Conservation (phyloP, 305 asterid species). For the Petunia hybrid region DNA sequence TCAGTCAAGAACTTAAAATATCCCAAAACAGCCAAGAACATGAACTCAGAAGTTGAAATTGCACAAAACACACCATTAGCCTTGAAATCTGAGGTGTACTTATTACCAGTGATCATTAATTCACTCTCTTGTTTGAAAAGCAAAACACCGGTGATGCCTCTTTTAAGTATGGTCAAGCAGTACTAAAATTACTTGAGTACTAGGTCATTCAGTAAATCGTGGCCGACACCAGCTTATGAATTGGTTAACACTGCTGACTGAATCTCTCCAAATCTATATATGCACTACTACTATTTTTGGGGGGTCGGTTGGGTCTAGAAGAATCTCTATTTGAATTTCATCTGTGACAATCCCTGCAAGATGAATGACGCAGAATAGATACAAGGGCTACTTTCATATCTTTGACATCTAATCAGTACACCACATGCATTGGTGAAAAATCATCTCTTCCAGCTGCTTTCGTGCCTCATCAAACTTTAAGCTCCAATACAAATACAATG, state of each 20-base stretch:
- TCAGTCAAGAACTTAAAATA: slow-evolving; percentile 25
- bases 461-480: slow-evolving; percentile 16
- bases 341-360: slow-evolving; percentile 13
- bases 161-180: slow-evolving; percentile 22
- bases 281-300: slow-evolving; percentile 10
- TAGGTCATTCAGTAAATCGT: not conserved
- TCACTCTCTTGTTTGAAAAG: slow-evolving; percentile 27
- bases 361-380: not conserved
- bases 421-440: slow-evolving; percentile 1
- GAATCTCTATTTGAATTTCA: slow-evolving; percentile 16
- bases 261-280: slow-evolving; percentile 16
- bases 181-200: not conserved
- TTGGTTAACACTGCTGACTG: not conserved
- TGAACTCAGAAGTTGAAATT: slow-evolving; percentile 21
- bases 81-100: slow-evolving; percentile 6
- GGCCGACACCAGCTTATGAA: slow-evolving; percentile 13
- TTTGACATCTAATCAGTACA: slow-evolving; percentile 1
- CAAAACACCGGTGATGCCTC: not conserved
- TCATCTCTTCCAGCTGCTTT: slow-evolving; percentile 25
- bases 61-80: slow-evolving; percentile 1
- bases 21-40: slow-evolving; percentile 20
- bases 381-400: slow-evolving; percentile 1
- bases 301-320: not conserved
- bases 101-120: slow-evolving; percentile 8
- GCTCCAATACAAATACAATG: slow-evolving; percentile 13